Base-by-base conservation (phyloP, 768 basidiomycete genomes). In the Lanmaoa rubissima region DNA sequence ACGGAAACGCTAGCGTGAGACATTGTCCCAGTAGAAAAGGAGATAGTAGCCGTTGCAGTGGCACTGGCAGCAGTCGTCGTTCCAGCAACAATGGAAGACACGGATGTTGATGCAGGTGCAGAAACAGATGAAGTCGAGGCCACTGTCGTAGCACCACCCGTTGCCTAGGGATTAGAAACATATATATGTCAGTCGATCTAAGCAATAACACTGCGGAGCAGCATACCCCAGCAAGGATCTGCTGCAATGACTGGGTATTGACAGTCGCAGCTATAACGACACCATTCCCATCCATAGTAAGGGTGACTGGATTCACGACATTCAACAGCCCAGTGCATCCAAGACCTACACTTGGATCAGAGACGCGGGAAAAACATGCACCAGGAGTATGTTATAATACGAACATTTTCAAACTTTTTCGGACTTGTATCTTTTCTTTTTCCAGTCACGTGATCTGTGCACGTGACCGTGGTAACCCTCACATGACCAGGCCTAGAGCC, bases 201-300 rank as follows among this genome's bases (percentile, higher is more conserved):
- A 41, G 54, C 14, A 16, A 17, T 6, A 12, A 43, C 26, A 13
- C 11, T 7, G 6, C 19, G 2, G 26, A 19, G 24, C 1, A 21
- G 17, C 61, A 4, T 39, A 65, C 64, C 47, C 55, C 59, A 0
- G 24, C 4, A 3, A 65, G 47, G 16, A 67, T 65, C 39, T 65
- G 60, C 28, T 68, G 55, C 34, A 68, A 49, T 9, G 8, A 11
- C 19, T 69, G 61, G 3, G 51, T 57, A 17, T 69, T 63, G 26
- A 68, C 60, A 31, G 61, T 62, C 4, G 67, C 67, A n/a, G 65
- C 63, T 0, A 68, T 69, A 17, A 68, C 63, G 26, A 68, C 36
- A 13, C 61, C 67, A 24, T 69, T 65, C 16, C 64, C 64, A n/a
- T 68, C 61, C 50, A 50, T 67, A 21, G 65, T 67, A 17, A 68